Conservation (phyloP, 140 eudicot genomes). For the Anethum foeniculum region DNA sequence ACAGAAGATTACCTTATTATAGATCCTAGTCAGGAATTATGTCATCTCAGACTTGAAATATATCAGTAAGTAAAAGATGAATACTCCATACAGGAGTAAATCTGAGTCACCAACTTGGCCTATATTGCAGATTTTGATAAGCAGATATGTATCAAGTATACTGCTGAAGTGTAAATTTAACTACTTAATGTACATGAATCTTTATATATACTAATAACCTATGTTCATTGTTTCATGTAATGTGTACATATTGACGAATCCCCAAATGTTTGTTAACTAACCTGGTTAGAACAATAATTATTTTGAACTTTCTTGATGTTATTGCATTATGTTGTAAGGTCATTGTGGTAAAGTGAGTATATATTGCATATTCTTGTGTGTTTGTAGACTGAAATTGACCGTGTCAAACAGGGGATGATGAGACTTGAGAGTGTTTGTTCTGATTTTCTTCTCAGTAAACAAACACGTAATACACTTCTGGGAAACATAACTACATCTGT, state of each 20-base stretch:
- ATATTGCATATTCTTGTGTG: not conserved
- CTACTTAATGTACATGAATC: not conserved
- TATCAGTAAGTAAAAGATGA: not conserved
- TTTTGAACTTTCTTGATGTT: not conserved
- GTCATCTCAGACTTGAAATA: not conserved
- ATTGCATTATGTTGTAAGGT: not conserved
- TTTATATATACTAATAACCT: not conserved
- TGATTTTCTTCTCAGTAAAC: not conserved
- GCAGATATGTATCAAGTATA: not conserved
- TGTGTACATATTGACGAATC: not conserved
- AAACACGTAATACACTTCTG: not conserved
- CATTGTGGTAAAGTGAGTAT: not conserved
- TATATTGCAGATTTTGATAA: not conserved
- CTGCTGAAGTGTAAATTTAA: not conserved
- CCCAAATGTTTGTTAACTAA: not conserved
- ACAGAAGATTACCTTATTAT: not conserved
- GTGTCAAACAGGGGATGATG: not conserved
- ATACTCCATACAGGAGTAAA: not conserved
- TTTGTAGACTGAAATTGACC: not conserved
- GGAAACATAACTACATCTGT: not conserved
- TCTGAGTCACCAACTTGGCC: not conserved
- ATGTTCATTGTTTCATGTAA: not conserved
- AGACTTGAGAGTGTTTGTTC: not conserved
- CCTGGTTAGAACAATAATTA: not conserved
- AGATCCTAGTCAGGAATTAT: not conserved